Evolutionary conservation across 1,284 basidiomycete species (phyloP).

Genomic region (Abortiporus biennis): DNA sequence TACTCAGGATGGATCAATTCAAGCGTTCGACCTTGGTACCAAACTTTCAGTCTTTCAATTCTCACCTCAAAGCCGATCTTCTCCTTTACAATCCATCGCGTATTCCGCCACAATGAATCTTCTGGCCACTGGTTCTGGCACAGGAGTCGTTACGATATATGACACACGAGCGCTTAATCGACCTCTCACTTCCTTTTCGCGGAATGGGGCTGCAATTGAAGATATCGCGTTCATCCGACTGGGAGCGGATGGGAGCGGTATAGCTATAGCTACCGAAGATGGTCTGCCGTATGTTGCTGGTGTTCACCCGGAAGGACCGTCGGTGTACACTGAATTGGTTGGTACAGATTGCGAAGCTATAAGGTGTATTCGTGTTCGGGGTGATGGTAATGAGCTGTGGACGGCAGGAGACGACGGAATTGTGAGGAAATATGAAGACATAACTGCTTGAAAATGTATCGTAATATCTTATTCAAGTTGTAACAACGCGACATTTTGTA

Average conservation of each 20-base stretch:
- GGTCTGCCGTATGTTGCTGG: slow-evolving; percentile 49
- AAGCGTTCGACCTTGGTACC: slow-evolving; percentile 51
- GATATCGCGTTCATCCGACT: slow-evolving; percentile 35
- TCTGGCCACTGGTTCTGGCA: slow-evolving; percentile 57
- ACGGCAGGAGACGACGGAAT: slow-evolving; percentile 55
- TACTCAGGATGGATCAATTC: slow-evolving; percentile 50
- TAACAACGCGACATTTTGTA: no score
- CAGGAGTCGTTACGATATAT: slow-evolving; percentile 56
- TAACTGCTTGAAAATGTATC: no score
- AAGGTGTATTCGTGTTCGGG: slow-evolving; percentile 28
- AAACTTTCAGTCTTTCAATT: slow-evolving; percentile 40
- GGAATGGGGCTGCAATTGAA: slow-evolving; percentile 53
- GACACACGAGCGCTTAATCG: slow-evolving; percentile 39
- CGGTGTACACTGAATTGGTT: slow-evolving; percentile 36
- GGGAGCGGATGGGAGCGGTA: slow-evolving; percentile 18
- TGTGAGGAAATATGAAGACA: slow-evolving; percentile 40
- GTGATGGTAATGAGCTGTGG: slow-evolving; percentile 39
- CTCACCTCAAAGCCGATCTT: slow-evolving; percentile 10
- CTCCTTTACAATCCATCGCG: slow-evolving; percentile 47
- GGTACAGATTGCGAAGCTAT: slow-evolving; percentile 49
- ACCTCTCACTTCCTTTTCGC: slow-evolving; percentile 40
- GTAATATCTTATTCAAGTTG: no score
- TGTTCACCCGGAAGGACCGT: slow-evolving; percentile 30
- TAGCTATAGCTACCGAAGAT: slow-evolving; percentile 49
- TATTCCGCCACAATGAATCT: slow-evolving; percentile 35